Evolutionary conservation across 192 early-diverging fungal genomes (phyloP).

Genomic region (Backusella luteola): DNA sequence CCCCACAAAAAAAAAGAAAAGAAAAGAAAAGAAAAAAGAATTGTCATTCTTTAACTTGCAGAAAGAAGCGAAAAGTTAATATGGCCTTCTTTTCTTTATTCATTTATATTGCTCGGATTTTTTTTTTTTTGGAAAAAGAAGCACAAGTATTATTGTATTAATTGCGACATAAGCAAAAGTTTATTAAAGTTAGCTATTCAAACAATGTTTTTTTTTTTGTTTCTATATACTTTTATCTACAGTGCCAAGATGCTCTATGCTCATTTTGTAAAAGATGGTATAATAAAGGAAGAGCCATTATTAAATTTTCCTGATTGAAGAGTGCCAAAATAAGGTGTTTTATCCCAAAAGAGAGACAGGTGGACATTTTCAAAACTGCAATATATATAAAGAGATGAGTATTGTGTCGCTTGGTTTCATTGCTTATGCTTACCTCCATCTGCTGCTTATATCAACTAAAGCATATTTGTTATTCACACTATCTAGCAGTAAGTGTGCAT

Average conservation of each 20-base stretch:
- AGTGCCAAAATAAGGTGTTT: slow-evolving; percentile 77
- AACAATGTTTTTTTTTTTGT: no score
- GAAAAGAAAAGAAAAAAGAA: no score
- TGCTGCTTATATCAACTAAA: slow-evolving; percentile 64
- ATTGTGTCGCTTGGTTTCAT: not conserved
- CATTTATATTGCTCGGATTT: no score
- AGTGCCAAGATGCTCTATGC: not conserved
- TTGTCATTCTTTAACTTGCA: no score
- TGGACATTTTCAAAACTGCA: slow-evolving; percentile 54
- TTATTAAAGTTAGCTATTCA: no score
- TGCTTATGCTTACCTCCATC: slow-evolving; percentile 55
- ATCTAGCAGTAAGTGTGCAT: slow-evolving; percentile 56
- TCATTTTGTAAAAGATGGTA: not conserved
- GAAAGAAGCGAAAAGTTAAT: no score
- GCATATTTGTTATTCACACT: slow-evolving; percentile 66
- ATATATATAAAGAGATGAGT: not conserved
- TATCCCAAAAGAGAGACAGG: slow-evolving; percentile 77
- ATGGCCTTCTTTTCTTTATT: no score
- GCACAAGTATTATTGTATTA: no score
- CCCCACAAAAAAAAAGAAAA: no score
- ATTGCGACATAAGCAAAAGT: no score
- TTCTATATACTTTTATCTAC: not conserved
- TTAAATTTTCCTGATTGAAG: slow-evolving; percentile 44
- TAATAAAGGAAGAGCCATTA: not conserved
- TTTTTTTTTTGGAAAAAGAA: no score